Evolutionary conservation across 2,329 filamentous ascomycete species (phyloP).

Genomic region (Geosmithia putterillii): DNA sequence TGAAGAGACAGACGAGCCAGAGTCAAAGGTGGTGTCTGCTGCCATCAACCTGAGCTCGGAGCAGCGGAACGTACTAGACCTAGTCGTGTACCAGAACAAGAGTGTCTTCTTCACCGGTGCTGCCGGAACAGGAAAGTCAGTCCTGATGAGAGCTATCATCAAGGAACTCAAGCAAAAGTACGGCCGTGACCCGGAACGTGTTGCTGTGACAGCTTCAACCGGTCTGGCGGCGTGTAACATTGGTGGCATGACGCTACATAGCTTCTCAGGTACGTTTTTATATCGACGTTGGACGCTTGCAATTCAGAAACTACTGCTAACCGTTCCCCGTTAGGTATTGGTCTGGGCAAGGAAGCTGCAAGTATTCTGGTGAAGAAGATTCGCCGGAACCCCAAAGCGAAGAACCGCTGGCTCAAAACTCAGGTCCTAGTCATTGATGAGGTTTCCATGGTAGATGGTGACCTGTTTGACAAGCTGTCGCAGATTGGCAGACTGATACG

Average conservation of each 20-base stretch:
- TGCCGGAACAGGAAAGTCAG: slow-evolving; percentile 93
- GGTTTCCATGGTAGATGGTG: slow-evolving; percentile 96
- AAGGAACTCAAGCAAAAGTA: slow-evolving; percentile 66
- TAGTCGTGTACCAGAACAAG: slow-evolving; percentile 68
- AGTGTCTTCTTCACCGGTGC: slow-evolving; percentile 98
- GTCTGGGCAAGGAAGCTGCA: slow-evolving; percentile 80
- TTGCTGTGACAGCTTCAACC: slow-evolving; percentile 91
- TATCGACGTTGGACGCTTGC: not conserved
- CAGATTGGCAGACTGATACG: slow-evolving; percentile 73
- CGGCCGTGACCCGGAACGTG: slow-evolving; percentile 61
- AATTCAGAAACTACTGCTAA: not conserved
- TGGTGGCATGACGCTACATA: slow-evolving; percentile 88
- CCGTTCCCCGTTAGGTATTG: slow-evolving; percentile 40
- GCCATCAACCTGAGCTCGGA: slow-evolving; percentile 65
- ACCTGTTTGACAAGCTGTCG: slow-evolving; percentile 92
- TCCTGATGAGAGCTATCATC: slow-evolving; percentile 88
- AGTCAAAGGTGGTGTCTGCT: too few species aligned
- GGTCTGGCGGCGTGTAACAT: slow-evolving; percentile 95
- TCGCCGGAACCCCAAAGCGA: slow-evolving; percentile 75
- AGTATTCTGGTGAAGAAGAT: slow-evolving; percentile 81
- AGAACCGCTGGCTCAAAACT: slow-evolving; percentile 76
- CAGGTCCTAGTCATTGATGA: slow-evolving; percentile 88
- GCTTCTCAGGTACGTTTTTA: slow-evolving; percentile 59
- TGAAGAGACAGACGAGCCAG: too few species aligned
- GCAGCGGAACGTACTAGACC: slow-evolving; percentile 69